Conservation (phyloP, 73 alveolate genomes). For the Paramecium bursaria region DNA sequence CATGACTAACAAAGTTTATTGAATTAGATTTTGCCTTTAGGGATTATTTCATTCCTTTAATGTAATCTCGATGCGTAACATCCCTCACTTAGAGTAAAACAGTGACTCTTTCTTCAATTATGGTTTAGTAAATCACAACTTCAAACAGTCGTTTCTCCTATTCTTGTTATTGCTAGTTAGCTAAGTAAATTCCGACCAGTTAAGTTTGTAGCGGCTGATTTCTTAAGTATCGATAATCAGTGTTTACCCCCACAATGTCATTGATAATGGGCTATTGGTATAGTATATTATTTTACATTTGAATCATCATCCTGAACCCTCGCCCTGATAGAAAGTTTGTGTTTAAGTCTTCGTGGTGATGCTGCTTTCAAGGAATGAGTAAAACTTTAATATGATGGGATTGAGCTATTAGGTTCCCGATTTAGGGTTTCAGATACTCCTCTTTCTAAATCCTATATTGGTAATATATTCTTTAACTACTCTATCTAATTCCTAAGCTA, state of each 20-base stretch:
- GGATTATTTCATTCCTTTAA: conserved; percentile 6
- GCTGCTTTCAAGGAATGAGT: neutral
- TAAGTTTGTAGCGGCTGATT: conserved; percentile 1
- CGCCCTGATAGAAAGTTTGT: neutral
- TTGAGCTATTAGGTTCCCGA: conserved; percentile 28
- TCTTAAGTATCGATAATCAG: neutral
- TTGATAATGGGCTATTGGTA: neutral
- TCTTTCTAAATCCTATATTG: too few relatives aligned
- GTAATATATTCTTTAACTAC: neutral
- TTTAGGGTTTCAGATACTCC: neutral
- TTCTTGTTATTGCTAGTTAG: neutral
- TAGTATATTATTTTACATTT: neutral
- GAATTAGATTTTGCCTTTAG: conserved; percentile 19
- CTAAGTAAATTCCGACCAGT: conserved; percentile 9
- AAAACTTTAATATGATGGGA: conserved; percentile 56
- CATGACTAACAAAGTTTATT: conserved; percentile 63
- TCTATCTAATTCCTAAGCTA: conserved; percentile 9
- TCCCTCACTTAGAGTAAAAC: conserved; percentile 36
- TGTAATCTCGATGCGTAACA: conserved; percentile 59
- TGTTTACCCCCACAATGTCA: neutral
- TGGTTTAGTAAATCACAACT: neutral
- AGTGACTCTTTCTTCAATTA: conserved; percentile 28
- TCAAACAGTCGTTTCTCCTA: conserved; percentile 1
- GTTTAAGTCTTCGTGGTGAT: neutral
- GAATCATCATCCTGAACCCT: neutral